phyloP scores from a whole-genome alignment of 192 early-diverging fungal species.

The Gonapodya prolifera region DNA sequence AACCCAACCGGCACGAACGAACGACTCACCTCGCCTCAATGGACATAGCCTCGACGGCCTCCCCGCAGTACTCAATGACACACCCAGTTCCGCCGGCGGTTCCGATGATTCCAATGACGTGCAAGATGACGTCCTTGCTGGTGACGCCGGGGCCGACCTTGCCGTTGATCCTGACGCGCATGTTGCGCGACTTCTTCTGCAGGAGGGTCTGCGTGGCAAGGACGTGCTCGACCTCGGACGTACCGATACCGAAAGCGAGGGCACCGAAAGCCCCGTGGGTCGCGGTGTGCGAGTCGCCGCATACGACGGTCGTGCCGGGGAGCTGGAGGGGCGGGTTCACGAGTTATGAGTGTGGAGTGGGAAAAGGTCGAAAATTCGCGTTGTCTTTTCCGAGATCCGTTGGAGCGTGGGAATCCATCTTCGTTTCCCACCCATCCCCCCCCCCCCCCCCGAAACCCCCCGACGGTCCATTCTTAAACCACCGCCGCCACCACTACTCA shows the following conservation, averaged over 20 bases:
- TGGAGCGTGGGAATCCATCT: too few relatives aligned
- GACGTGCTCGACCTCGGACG: slow-evolving; percentile 63
- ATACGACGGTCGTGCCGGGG: slow-evolving; percentile 57
- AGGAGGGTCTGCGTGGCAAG: slow-evolving; percentile 56
- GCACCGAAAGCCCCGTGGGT: slow-evolving; percentile 65
- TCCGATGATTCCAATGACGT: slow-evolving; percentile 56
- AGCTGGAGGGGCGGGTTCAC: slow-evolving; percentile 15
- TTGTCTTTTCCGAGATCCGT: too few relatives aligned
- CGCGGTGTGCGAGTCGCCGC: slow-evolving; percentile 61
- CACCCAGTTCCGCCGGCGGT: slow-evolving; percentile 58
- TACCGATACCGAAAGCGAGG: slow-evolving; percentile 60
- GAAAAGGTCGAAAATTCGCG: too few relatives aligned
- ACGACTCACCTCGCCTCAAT: slow-evolving; percentile 31
- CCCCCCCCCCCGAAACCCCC: too few relatives aligned
- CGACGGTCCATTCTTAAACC: too few relatives aligned
- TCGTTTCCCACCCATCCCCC: too few relatives aligned
- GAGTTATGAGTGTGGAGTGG: too few relatives aligned
- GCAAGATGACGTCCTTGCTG: slow-evolving; percentile 53
- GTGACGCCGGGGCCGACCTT: slow-evolving; percentile 33
- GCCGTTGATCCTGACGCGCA: slow-evolving; percentile 44
- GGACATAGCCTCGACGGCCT: slow-evolving; percentile 34
- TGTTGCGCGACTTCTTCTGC: slow-evolving; percentile 57
- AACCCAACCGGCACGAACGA: background rate
- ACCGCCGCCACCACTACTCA: too few relatives aligned
- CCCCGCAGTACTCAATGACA: slow-evolving; percentile 56